Conservation (phyloP, 768 basidiomycete genomes). For the Panaeolus papilionaceus region DNA sequence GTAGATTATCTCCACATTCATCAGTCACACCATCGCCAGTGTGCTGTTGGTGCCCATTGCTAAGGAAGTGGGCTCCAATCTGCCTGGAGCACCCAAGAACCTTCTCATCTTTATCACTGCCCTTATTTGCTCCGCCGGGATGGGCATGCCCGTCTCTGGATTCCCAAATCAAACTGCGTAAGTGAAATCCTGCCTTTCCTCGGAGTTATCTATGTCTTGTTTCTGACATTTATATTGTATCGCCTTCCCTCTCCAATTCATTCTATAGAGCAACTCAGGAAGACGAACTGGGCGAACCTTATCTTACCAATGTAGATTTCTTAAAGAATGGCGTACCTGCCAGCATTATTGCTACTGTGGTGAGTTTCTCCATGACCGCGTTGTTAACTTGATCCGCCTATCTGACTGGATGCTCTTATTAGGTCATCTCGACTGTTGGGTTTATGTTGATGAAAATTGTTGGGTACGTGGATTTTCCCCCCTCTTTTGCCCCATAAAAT, state of each 20-base stretch:
- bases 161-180: slow-evolving; percentile 99
- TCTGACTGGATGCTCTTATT: slow-evolving; percentile 14
- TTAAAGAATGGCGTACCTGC: slow-evolving; percentile 94
- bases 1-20: slow-evolving; percentile 90
- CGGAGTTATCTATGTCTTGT: slow-evolving; percentile 19
- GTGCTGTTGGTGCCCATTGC: slow-evolving; percentile 98
- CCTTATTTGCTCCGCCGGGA: slow-evolving; percentile 92
- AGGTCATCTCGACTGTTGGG: slow-evolving; percentile 90
- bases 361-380: slow-evolving; percentile 41
- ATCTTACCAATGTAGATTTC: slow-evolving; percentile 87
- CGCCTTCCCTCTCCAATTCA: slow-evolving; percentile 17
- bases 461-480: slow-evolving; percentile 55
- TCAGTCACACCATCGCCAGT: slow-evolving; percentile 97
- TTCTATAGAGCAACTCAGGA: slow-evolving; percentile 82
- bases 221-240: slow-evolving; percentile 28
- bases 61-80: slow-evolving; percentile 81
- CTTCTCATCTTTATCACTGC: slow-evolving; percentile 94
- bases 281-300: slow-evolving; percentile 91
- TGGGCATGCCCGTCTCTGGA: slow-evolving; percentile 99
- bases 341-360: slow-evolving; percentile 86
- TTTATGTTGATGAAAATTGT: slow-evolving; percentile 76
- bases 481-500: slow-evolving; percentile 4
- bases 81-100: slow-evolving; percentile 73
- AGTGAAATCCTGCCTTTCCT: slow-evolving; percentile 36
- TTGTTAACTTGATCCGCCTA: slow-evolving; percentile 8